Percentiles rank a stretch among this genome's conserved stretches.
Evolutionary conservation across 177 flowering plant genomes (phyloP).

Genomic region (Telopea speciosissima): DNA sequence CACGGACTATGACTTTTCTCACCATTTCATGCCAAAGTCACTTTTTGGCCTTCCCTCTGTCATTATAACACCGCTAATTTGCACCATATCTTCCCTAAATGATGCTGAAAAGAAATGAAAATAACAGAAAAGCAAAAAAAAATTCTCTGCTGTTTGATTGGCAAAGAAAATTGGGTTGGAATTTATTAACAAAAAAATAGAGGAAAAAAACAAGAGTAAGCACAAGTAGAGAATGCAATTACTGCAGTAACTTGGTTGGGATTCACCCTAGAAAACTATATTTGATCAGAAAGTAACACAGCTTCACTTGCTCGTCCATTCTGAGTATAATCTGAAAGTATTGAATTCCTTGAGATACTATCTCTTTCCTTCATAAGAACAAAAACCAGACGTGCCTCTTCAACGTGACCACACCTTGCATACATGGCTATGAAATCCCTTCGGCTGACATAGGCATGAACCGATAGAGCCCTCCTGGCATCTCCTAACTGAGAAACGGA

Average conservation of each 20-base stretch:
- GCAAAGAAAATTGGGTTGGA: too few species aligned
- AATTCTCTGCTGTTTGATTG: too few species aligned
- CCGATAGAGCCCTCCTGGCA: conserved; percentile 18
- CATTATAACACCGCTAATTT: too few species aligned
- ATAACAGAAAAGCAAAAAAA: too few species aligned
- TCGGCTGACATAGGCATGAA: conserved; percentile 29
- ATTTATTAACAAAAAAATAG: too few species aligned
- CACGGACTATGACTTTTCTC: too few species aligned
- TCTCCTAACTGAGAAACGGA: conserved; percentile 39
- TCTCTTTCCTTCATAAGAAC: conserved; percentile 27
- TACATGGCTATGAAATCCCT: conserved; percentile 30
- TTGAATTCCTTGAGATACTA: conserved; percentile 38
- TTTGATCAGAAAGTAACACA: conserved; percentile 27
- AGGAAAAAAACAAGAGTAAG: conserved; percentile 13
- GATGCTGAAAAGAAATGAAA: too few species aligned
- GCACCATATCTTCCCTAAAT: too few species aligned
- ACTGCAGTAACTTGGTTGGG: conserved; percentile 33
- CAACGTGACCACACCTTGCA: conserved; percentile 28
- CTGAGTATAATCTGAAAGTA: conserved; percentile 34
- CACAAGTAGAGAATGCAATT: conserved; percentile 31
- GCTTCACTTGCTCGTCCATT: conserved; percentile 40
- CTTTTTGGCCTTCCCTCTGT: too few species aligned
- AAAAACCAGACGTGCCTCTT: conserved; percentile 28
- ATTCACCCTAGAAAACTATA: conserved; percentile 20
- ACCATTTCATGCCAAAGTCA: too few species aligned